Evolutionary conservation across 202 grass and related monocot genomes (phyloP).

Genomic region (Zizania palustris): DNA sequence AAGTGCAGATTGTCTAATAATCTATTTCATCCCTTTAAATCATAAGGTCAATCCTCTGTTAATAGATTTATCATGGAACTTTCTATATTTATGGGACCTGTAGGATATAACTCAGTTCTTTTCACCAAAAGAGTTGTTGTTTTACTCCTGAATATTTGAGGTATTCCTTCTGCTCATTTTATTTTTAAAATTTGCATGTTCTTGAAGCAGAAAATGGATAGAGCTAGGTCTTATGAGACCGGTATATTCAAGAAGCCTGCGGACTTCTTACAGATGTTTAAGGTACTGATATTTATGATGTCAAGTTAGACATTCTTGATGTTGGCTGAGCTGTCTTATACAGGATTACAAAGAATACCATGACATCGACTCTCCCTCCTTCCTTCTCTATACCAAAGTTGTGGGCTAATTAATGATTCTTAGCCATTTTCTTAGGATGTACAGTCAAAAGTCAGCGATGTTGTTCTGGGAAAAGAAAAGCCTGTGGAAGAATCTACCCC

Average conservation of each 20-base stretch:
- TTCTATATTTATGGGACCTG: neutral
- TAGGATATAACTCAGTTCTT: neutral
- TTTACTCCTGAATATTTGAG: conserved; percentile 3
- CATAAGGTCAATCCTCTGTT: neutral
- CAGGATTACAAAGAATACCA: neutral
- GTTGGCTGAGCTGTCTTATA: neutral
- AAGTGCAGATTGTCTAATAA: neutral
- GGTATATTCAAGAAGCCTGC: conserved; percentile 89
- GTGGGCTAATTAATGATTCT: neutral
- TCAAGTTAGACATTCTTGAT: conserved; percentile 25
- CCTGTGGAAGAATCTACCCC: conserved; percentile 90
- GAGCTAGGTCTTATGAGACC: conserved; percentile 77
- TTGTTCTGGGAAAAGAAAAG: conserved; percentile 98
- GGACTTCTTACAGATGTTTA: conserved; percentile 97
- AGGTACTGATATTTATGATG: conserved; percentile 55
- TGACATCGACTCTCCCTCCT: neutral
- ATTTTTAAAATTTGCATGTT: conserved; percentile 38
- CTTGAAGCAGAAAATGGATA: conserved; percentile 89
- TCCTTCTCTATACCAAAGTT: neutral
- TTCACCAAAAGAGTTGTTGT: conserved; percentile 18
- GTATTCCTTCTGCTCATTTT: conserved; percentile 34
- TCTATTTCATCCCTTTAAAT: conserved; percentile 28
- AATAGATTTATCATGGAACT: neutral
- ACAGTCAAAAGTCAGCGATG: conserved; percentile 91
- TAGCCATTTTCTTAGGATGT: conserved; percentile 61